Base-by-base conservation (phyloP, 169 alveolate genomes). In the Cryptosporidium felis region DNA sequence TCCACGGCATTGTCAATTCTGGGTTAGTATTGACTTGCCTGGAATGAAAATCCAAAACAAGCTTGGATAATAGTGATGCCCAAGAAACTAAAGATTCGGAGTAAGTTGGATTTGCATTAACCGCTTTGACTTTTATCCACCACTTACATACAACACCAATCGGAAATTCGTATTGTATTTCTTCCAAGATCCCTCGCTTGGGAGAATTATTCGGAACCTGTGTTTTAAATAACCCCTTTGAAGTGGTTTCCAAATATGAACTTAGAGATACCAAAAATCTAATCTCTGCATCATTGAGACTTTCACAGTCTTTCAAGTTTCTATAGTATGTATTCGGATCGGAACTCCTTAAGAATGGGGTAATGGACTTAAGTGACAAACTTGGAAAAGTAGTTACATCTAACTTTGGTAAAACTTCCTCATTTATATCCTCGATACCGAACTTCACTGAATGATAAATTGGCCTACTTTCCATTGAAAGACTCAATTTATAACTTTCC, bases 381-480 rank as follows among this genome's bases (percentile, higher is more conserved):
- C 74, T 47, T 51, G 67, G 67, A 26, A 74, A 53, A 32, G 36
- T 58, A 21, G 58, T 51, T n/a, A 53, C 40, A 5, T 49, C 58
- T 18, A 74, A 56, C 38, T 9, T 30, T 2, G 85, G 67, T 21
- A 49, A 4, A 47, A 36, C 30, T 21, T 53, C 65, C 41, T 46
- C 18, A 6, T 56, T 23, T 53, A 49, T 53, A 18, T 74, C 85
- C 36, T 32, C 32, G 23, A 49, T 74, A 3, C 34, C 41, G 26
- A 36, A 16, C 42, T 14, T 42, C 32, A 74, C 26, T 14, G 81
- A 46, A 12, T 26, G 42, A 5, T 21, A 9, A 34, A 56, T 49
- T 49, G 74, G 85, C 16, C 67, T 74, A n/a, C 56, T 38, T 4
- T 53, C 85, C 74, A 74, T 74, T 8, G 85, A 47, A 74, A 40